Percentiles rank a stretch among this genome's conserved stretches.
These are phyloP conservation scores for Yamadazyma pseudoaaseri DNA, from an alignment of 1,139 yeast genomes.

Conservation along the genomic window DNA sequence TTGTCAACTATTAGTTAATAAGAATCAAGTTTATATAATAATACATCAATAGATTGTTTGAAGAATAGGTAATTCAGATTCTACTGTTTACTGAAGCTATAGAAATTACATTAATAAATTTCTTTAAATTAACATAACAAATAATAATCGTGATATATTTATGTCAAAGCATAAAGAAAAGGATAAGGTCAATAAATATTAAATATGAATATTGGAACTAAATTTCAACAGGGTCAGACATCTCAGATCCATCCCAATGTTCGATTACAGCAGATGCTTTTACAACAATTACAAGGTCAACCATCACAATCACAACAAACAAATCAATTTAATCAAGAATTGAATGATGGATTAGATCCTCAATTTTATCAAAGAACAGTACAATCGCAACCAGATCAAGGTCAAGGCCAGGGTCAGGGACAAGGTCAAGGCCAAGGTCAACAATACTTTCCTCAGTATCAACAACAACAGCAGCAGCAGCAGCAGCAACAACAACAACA, in stretches of 20 bases:
- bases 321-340: conserved; percentile 22
- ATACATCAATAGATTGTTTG: neutral
- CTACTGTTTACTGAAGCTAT: neutral
- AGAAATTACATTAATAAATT: too few relatives aligned
- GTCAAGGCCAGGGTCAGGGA: conserved; percentile 21
- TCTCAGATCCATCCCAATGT: conserved; percentile 29
- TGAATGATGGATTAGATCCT: conserved; percentile 23
- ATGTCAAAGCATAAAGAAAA: too few relatives aligned
- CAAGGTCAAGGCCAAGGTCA: conserved; percentile 18
- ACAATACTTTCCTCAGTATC: conserved; percentile 15
- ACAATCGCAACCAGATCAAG: conserved; percentile 9
- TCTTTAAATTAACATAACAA: too few relatives aligned
- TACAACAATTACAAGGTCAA: conserved; percentile 46
- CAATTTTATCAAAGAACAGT: conserved; percentile 29
- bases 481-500: conserved; percentile 17
- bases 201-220: conserved; percentile 26
- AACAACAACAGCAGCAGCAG: conserved; percentile 16
- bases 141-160: too few relatives aligned
- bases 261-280: conserved; percentile 46
- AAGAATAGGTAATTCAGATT: neutral
- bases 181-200: too few relatives aligned
- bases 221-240: conserved; percentile 31
- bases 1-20: neutral
- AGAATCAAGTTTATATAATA: neutral
- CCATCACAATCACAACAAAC: conserved; percentile 19